Conservation (phyloP, 768 basidiomycete species). For the Termitomyces sp. region DNA sequence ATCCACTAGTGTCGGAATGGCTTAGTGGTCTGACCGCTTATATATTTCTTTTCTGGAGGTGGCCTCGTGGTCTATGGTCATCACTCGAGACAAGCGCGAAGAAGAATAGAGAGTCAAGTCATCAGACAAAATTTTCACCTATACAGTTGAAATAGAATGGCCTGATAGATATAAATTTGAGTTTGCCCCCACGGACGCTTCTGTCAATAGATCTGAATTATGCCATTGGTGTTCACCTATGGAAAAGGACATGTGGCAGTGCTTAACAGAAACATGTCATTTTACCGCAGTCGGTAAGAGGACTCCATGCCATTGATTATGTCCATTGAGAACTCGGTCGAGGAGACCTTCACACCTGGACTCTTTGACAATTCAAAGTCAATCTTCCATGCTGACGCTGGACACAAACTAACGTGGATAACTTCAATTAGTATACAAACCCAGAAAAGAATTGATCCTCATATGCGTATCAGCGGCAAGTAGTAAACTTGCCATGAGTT, state of each 20-base stretch:
- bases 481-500: too few relatives aligned
- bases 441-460: background rate
- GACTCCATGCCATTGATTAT: background rate
- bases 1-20: too few relatives aligned
- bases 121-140: too few relatives aligned
- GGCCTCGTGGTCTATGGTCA: too few relatives aligned
- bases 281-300: background rate
- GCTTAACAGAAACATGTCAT: background rate
- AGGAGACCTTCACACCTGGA: too few relatives aligned
- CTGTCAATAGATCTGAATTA: background rate
- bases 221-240: background rate
- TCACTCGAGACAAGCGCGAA: too few relatives aligned
- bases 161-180: background rate
- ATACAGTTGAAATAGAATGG: background rate
- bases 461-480: background rate
- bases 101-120: too few relatives aligned
- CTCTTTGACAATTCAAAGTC: too few relatives aligned
- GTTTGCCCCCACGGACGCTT: background rate
- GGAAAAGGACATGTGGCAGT: background rate
- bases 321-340: background rate
- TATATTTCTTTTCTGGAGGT: background rate
- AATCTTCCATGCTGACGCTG: background rate
- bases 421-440: too few relatives aligned
- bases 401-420: background rate
- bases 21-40: too few relatives aligned